Base-by-base conservation (phyloP, 1,284 basidiomycete species). In the Sporisorium iseilematis-ciliati region DNA sequence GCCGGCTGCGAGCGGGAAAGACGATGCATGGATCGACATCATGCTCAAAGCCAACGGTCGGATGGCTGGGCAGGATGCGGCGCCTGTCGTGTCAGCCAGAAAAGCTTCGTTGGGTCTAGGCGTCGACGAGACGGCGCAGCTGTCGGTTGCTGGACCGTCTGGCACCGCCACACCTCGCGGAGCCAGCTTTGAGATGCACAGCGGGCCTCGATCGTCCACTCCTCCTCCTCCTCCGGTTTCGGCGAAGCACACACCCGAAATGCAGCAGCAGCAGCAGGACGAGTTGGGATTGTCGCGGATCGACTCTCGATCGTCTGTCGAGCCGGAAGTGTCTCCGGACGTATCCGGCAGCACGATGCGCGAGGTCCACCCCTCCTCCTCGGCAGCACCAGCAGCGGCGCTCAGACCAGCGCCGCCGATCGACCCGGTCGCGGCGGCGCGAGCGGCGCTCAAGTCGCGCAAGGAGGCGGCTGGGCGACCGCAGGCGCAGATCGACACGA, bases 1-100 rank as follows among this genome's bases (percentile, higher is more conserved):
- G 18, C 46, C 58, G 41, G 61, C n/a, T n/a, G n/a, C 51, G 21
- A 59, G 61, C 35, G 74, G 66, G 0, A 7, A 35, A 5, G 58
- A 70, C n/a, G 79, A 81, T 42, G 60, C 72, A 2, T 82, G 81
- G 81, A 57, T 82, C 42, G 81, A 82, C 53, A 69, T 82, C 42
- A 20, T 78, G 57, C 50, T 79, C 40, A 66, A 67, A 46, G 51
- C 66, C 10, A 70, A 70, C 38, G 65, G 63, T 21, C 43, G 77
- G 46, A 70, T 80, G 78, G 38, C 18, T 2, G 77, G 69, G 10
- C 78, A 77, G 52, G 78, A 80, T 51, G 78, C 69, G 35, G 14
- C 14, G 4, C 50, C 57, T 0, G 6, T 20, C 1, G 23, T 23
- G 7, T n/a, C 25, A 8, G 33, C 41, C 14, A 25, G 61, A 2